Percentiles rank a stretch among this genome's conserved stretches.
These are phyloP conservation scores for Pinus taeda DNA, from an alignment of 75 land plant genomes.

Conservation along the genomic window DNA sequence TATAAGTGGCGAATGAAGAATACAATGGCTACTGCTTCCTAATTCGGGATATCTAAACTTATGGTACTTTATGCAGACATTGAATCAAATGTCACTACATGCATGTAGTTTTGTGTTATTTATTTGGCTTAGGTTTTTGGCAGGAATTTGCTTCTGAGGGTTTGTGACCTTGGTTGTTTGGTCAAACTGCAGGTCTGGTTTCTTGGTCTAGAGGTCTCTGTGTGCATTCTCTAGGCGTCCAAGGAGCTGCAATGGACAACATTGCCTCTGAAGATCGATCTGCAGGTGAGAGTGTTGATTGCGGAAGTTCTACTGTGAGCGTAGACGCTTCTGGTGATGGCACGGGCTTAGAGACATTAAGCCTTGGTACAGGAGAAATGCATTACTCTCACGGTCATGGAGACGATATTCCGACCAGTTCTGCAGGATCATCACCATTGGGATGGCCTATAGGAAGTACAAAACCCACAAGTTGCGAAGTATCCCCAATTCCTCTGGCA, in stretches of 20 bases:
- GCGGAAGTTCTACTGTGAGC: constrained; percentile 9
- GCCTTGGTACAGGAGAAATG: background rate
- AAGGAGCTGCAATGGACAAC: constrained; percentile 2
- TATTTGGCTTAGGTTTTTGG: background rate
- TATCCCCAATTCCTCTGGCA: constrained; percentile 13
- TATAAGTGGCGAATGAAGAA: background rate
- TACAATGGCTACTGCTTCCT: background rate
- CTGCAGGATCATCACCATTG: constrained; percentile 37
- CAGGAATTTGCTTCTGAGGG: background rate
- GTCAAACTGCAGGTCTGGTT: background rate
- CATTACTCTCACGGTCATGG: background rate
- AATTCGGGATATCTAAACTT: background rate
- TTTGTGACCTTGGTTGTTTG: background rate
- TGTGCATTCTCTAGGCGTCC: constrained; percentile 7
- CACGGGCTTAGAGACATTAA: constrained; percentile 3
- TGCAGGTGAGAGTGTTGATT: constrained; percentile 8
- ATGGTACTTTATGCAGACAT: background rate
- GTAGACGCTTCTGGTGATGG: background rate
- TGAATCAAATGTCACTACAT: background rate
- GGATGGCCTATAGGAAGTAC: constrained; percentile 43
- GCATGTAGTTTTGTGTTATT: background rate
- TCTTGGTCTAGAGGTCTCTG: constrained; percentile 3
- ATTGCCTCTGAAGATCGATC: constrained; percentile 6
- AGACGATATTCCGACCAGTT: constrained; percentile 11
- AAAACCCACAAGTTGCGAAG: constrained; percentile 12